These are phyloP conservation scores for Linnemannia zychae DNA, from an alignment of 192 early-diverging fungal genomes.

Conservation along the genomic window DNA sequence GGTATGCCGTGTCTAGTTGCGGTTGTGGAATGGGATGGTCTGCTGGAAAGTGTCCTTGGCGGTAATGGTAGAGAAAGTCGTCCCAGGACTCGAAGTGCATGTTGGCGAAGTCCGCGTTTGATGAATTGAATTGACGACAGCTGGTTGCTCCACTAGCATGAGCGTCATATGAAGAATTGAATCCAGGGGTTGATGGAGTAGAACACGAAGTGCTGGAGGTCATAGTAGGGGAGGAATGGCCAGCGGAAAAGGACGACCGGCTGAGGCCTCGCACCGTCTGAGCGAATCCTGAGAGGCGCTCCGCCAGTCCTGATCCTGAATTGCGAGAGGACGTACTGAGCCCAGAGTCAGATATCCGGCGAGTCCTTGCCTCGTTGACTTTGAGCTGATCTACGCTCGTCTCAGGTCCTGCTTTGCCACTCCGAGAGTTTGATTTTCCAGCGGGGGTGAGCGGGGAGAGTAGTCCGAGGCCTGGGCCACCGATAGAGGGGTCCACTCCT, in stretches of 20 bases:
- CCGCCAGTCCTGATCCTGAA: conserved; percentile 32
- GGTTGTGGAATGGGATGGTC: conserved; percentile 23
- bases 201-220: conserved; percentile 31
- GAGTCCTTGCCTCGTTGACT: conserved; percentile 43
- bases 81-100: conserved; percentile 35
- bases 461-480: conserved; percentile 13
- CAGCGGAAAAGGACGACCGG: conserved; percentile 30
- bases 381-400: conserved; percentile 48
- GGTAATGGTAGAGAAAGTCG: conserved; percentile 36
- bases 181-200: conserved; percentile 32
- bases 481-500: not conserved
- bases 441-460: conserved; percentile 9
- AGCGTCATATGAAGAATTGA: not conserved
- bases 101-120: not conserved
- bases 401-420: conserved; percentile 24
- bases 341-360: conserved; percentile 49
- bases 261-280: conserved; percentile 42
- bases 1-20: not conserved
- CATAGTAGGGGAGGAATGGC: conserved; percentile 30
- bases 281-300: conserved; percentile 39
- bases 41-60: conserved; percentile 30
- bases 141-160: not conserved
- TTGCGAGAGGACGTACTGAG: conserved; percentile 32
- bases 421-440: conserved; percentile 25
- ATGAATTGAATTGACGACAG: not conserved